Base-by-base conservation (phyloP, 331 rosid genomes). In the Rhamnella rubrinervis region DNA sequence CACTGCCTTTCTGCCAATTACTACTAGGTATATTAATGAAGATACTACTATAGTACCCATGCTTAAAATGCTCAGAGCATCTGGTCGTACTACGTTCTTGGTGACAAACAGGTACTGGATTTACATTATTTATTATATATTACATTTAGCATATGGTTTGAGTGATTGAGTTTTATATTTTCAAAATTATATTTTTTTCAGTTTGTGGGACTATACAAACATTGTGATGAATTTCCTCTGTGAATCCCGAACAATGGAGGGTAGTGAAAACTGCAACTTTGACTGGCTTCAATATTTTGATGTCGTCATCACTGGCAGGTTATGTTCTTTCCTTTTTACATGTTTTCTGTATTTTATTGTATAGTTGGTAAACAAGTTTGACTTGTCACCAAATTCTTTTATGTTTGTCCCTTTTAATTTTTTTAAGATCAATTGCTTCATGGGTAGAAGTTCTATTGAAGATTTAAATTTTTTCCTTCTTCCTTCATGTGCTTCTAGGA, bases 191-290 rank as follows among this genome's bases (percentile, higher is more conserved):
- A 51, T 60, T 50, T 50, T 66, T 72, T 80, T 81, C 96, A 95
- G 99, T 82, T 91, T 95, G 73, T 95, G 99, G 99, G 99, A 95
- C 90, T 95, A 95, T 40, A 86, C 99, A 31, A 87, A 91, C 78
- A 83, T 86, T 56, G 99, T 89, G 83, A 91, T 95, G 99, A 91
- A 91, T 78, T 95, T 86, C 80, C 97, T 95, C 46, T 87, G 93
- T 59, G 84, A 83, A 57, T 73, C 90, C 72, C 82, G 83, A 40
- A 56, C 66, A 58, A 57, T 50, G 44, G 85, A 69, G 71, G 88
- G 80, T 65, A 70, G 76, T 75, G 71, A 68, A 78, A 77, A 79
- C 35, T 79, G 83, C 80, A 86, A 77, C 78, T 89, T 91, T 44
- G 85, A 80, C 67, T 95, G 99, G 99, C 99, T 95, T 74, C 89